phyloP scores from a whole-genome alignment of 139 green algal genomes.

The Picocystis salinarum region DNA sequence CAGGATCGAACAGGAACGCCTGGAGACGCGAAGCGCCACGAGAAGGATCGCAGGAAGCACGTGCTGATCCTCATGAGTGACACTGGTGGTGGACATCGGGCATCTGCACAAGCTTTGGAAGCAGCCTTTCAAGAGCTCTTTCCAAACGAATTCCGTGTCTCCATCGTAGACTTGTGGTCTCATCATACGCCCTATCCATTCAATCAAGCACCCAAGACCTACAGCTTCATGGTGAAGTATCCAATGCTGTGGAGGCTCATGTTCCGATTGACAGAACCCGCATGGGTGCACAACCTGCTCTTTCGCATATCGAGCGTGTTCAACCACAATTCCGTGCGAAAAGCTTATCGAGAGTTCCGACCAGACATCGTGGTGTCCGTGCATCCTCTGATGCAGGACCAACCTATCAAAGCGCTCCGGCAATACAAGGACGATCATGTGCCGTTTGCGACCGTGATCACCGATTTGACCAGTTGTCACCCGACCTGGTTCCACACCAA shows the following conservation, averaged over 20 bases:
- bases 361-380: conserved; percentile 76
- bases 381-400: conserved; percentile 92
- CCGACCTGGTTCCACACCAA: conserved; percentile 78
- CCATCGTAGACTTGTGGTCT: conserved; percentile 85
- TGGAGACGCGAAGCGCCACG: no score
- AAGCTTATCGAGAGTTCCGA: conserved; percentile 16
- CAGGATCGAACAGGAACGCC: no score
- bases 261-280: conserved; percentile 41
- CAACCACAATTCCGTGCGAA: background rate
- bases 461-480: conserved; percentile 92
- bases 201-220: conserved; percentile 70
- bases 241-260: conserved; percentile 46
- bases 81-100: conserved; percentile 84
- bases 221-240: conserved; percentile 82
- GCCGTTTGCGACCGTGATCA: conserved; percentile 89
- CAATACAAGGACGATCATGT: conserved; percentile 25
- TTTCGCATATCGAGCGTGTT: conserved; percentile 20
- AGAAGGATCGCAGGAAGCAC: no score
- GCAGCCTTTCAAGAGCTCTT: conserved; percentile 68
- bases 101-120: conserved; percentile 73
- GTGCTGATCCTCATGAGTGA: conserved; percentile 91
- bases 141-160: conserved; percentile 40
- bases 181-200: conserved; percentile 75
- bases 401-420: conserved; percentile 46
- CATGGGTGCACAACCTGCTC: conserved; percentile 47